Percentiles rank a stretch among this genome's conserved stretches.
phyloP scores from a whole-genome alignment of 2,329 filamentous ascomycete species.

The Exophiala oligosperma region DNA sequence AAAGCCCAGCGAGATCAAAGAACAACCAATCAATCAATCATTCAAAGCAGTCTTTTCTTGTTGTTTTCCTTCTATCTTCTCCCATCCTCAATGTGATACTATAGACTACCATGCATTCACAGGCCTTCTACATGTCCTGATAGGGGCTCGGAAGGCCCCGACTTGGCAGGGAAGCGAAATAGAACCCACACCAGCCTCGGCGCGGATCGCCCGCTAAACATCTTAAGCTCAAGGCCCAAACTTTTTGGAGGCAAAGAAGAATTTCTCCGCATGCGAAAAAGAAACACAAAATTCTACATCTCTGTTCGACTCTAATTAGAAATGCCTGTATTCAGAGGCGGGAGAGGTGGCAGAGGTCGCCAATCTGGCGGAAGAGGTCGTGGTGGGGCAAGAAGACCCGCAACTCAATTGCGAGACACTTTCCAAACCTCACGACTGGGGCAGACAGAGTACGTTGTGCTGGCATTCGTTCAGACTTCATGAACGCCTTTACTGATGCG shows the following conservation, averaged over 20 bases:
- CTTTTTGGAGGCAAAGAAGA: background rate
- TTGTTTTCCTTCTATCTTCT: background rate
- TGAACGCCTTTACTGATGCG: conserved; percentile 3
- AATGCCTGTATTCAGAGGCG: conserved; percentile 14
- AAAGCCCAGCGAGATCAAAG: too few species aligned
- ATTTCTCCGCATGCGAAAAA: background rate
- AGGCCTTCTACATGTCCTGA: background rate
- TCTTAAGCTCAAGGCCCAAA: conserved; percentile 2
- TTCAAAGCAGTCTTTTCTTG: too few species aligned
- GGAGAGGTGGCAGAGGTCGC: conserved; percentile 25
- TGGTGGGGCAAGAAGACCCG: conserved; percentile 32
- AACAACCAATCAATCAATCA: too few species aligned
- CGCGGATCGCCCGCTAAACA: background rate
- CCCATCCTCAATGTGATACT: background rate
- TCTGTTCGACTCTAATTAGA: background rate
- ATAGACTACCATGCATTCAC: background rate
- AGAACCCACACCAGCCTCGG: too few species aligned
- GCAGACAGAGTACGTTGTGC: conserved; percentile 38
- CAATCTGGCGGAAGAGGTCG: conserved; percentile 35
- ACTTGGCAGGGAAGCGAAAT: background rate
- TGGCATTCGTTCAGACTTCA: background rate
- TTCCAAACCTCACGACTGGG: conserved; percentile 42
- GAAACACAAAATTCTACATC: conserved; percentile 5
- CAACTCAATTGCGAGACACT: conserved; percentile 29
- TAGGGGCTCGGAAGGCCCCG: background rate